These are phyloP conservation scores for Hemerocallis citrina DNA, from an alignment of 106 monocot species.

Conservation along the genomic window DNA sequence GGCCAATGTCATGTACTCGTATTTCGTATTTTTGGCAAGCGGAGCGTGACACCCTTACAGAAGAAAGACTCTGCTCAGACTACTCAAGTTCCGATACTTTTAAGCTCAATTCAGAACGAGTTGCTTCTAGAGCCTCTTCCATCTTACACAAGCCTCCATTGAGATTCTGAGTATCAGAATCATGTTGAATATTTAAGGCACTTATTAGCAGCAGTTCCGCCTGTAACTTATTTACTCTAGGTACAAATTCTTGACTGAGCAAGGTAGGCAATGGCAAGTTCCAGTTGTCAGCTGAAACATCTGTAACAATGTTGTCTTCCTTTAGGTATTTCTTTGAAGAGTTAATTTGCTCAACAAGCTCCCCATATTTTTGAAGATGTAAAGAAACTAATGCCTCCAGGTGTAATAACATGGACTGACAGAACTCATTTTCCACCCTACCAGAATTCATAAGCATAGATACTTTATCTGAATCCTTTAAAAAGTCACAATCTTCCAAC, in stretches of 20 bases:
- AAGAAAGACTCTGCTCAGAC: conserved; percentile 79
- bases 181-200: conserved; percentile 31
- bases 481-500: conserved; percentile 21
- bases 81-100: conserved; percentile 73
- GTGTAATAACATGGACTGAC: conserved; percentile 25
- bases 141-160: conserved; percentile 35
- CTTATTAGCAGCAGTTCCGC: conserved; percentile 35
- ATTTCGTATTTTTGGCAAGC: no score
- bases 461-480: conserved; percentile 6
- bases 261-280: conserved; percentile 48
- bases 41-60: no score
- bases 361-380: conserved; percentile 35
- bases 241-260: conserved; percentile 39
- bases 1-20: no score
- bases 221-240: conserved; percentile 40
- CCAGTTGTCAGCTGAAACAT: conserved; percentile 28
- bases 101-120: conserved; percentile 34
- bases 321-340: conserved; percentile 42
- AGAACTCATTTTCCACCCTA: conserved; percentile 19
- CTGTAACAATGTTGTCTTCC: conserved; percentile 22
- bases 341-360: conserved; percentile 41
- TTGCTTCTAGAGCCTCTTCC: conserved; percentile 46
- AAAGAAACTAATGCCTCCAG: conserved; percentile 55
- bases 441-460: conserved; percentile 7
- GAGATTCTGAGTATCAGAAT: conserved; percentile 54